Percentiles rank a stretch among this genome's conserved stretches.
These are phyloP conservation scores for Croton laevigatus DNA, from an alignment of 441 rosid genomes.

Conservation along the genomic window DNA sequence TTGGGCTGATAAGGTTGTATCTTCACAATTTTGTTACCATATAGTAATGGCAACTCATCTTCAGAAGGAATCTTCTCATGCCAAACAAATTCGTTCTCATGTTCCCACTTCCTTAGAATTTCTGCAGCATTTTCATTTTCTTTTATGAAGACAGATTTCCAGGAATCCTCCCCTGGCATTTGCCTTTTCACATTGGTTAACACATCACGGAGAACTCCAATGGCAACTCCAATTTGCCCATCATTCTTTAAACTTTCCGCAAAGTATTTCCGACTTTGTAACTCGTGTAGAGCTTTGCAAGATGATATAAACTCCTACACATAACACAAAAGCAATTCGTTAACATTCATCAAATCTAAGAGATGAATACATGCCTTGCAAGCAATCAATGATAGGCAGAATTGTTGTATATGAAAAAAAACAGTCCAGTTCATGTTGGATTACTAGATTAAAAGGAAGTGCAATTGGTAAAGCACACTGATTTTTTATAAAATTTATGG, in stretches of 20 bases:
- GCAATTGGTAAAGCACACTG: background rate
- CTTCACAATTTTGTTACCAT: slow-evolving; percentile 57
- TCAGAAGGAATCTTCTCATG: slow-evolving; percentile 43
- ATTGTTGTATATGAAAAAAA: background rate
- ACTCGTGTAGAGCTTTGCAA: slow-evolving; percentile 57
- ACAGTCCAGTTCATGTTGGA: background rate
- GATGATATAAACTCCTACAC: slow-evolving; percentile 55
- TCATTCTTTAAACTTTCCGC: slow-evolving; percentile 43
- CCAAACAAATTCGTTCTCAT: slow-evolving; percentile 59
- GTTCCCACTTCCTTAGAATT: slow-evolving; percentile 46
- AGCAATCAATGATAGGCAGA: background rate
- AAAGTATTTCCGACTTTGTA: slow-evolving; percentile 50
- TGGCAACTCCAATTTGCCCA: slow-evolving; percentile 48
- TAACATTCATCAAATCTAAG: background rate
- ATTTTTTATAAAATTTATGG: background rate
- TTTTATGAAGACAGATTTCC: slow-evolving; percentile 37
- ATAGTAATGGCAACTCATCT: slow-evolving; percentile 50
- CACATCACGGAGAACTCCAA: slow-evolving; percentile 57
- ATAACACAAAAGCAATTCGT: slow-evolving; percentile 6
- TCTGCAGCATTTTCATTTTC: slow-evolving; percentile 45
- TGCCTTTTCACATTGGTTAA: slow-evolving; percentile 33
- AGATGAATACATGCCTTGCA: slow-evolving; percentile 1
- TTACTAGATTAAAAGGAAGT: background rate
- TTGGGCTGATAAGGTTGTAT: slow-evolving; percentile 47
- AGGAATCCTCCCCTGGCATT: slow-evolving; percentile 51